Base-by-base conservation (phyloP, 2,329 filamentous ascomycete species). In the Talaromyces marneffei region DNA sequence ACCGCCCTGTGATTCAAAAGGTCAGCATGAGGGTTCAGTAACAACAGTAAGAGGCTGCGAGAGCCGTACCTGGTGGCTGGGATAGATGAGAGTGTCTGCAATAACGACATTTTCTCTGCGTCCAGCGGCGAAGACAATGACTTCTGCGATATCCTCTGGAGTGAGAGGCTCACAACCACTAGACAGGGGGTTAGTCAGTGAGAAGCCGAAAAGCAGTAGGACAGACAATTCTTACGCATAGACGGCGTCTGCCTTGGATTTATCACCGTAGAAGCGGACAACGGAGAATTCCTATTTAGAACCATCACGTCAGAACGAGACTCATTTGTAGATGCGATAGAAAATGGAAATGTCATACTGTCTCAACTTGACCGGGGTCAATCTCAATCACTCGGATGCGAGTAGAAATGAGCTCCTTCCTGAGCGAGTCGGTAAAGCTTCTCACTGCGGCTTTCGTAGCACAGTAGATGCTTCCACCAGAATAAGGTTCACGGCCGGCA, bases 301-400 rank as follows among this genome's bases (percentile, higher is more conserved):
- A 48, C n/a, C 27, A 31, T n/a, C 18, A 44, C 44, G 5, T 35
- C 7, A 10, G 29, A 39, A 37, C 18, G 16, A n/a, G n/a, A n/a
- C n/a, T n/a, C n/a, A n/a, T n/a, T n/a, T n/a, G n/a, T n/a, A n/a
- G n/a, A n/a, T n/a, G n/a, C n/a, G n/a, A n/a, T n/a, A n/a, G n/a
- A n/a, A n/a, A n/a, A n/a, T n/a, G n/a, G n/a, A n/a, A n/a, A 10
- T 31, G 2, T 42, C 1, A 64, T 76, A 87, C 86, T 48, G 92
- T 96, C 82, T 96, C 91, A 52, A 96, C 92, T 78, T 96, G 92
- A 27, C 92, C 92, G 0, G 92, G 92, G 70, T 96, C 92, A 69
- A 97, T 83, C 75, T 91, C 90, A 65, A 96, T 96, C 64, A 96
- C 82, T 60, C 92, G 81, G 64, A 96, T 90, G 60, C 89, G 82